These are phyloP conservation scores for Pseudogymnoascus sp. DNA, from an alignment of 2,329 filamentous ascomycete genomes.

Conservation along the genomic window DNA sequence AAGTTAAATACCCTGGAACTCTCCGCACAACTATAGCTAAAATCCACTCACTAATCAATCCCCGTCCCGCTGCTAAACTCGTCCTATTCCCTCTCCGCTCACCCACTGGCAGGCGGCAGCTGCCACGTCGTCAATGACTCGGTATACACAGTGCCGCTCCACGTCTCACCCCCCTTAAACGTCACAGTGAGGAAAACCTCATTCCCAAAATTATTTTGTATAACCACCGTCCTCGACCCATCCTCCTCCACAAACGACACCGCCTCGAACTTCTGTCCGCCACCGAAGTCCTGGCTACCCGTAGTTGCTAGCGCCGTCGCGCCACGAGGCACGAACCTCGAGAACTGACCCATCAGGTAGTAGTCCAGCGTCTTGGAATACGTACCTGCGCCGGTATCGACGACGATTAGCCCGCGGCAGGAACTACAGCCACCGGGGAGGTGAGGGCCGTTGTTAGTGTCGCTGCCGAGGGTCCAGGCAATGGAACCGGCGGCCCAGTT, in stretches of 20 bases:
- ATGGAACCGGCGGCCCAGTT: conserved; percentile 40
- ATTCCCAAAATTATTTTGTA: conserved; percentile 41
- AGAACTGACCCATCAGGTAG: conserved; percentile 48
- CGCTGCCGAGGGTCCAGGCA: conserved; percentile 40
- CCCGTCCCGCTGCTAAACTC: not conserved
- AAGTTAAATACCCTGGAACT: not conserved
- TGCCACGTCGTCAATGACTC: conserved; percentile 34
- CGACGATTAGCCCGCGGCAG: conserved; percentile 47
- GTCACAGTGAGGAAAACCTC: conserved; percentile 37
- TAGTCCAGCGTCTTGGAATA: conserved; percentile 43
- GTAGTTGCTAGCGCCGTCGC: conserved; percentile 36
- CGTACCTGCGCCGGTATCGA: conserved; percentile 39
- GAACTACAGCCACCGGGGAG: conserved; percentile 35
- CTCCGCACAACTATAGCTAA: not conserved
- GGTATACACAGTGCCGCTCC: conserved; percentile 33
- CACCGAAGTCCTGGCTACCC: conserved; percentile 38
- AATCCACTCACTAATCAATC: not conserved
- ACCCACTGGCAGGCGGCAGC: not conserved
- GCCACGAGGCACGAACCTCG: conserved; percentile 40
- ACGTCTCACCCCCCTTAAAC: conserved; percentile 30
- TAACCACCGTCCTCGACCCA: conserved; percentile 37
- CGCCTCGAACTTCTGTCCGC: conserved; percentile 35
- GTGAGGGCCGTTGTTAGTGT: conserved; percentile 37
- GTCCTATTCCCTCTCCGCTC: not conserved
- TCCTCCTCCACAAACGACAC: conserved; percentile 42